phyloP scores from a whole-genome alignment of 2,329 filamentous ascomycete species.

The Aspergillus clavatus region DNA sequence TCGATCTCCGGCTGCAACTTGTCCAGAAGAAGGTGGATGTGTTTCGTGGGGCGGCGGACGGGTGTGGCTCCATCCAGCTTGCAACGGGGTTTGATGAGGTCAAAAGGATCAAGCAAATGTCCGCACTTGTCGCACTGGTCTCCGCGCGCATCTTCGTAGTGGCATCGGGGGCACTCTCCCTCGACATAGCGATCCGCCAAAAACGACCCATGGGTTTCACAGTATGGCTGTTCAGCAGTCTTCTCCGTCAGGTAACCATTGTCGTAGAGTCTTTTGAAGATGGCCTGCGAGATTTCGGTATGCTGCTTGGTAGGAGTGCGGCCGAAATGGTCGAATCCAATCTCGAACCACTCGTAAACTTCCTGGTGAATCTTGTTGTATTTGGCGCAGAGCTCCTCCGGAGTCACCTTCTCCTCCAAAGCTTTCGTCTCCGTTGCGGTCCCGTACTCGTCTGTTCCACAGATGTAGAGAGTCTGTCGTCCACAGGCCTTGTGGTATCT shows the following conservation, averaged over 20 bases:
- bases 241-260: constrained; percentile 86
- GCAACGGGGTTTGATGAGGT: constrained; percentile 79
- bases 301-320: constrained; percentile 85
- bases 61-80: constrained; percentile 85
- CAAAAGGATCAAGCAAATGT: constrained; percentile 64
- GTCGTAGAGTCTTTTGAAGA: constrained; percentile 80
- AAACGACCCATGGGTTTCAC: constrained; percentile 60
- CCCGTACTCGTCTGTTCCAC: constrained; percentile 90
- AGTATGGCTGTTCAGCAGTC: constrained; percentile 85
- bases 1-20: constrained; percentile 72
- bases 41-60: constrained; percentile 75
- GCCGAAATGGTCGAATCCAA: constrained; percentile 91
- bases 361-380: constrained; percentile 86
- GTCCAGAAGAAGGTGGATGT: constrained; percentile 84
- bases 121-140: constrained; percentile 75
- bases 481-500: constrained; percentile 76
- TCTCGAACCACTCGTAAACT: constrained; percentile 94
- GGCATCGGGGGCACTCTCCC: constrained; percentile 46
- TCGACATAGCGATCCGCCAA: constrained; percentile 69
- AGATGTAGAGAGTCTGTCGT: constrained; percentile 76
- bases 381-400: constrained; percentile 82
- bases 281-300: constrained; percentile 86
- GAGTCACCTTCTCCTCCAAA: constrained; percentile 77
- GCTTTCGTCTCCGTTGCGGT: constrained; percentile 96
- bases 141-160: constrained; percentile 65